Percentiles rank a stretch among this genome's conserved stretches.
These are phyloP conservation scores for Hevea brasiliensis DNA, from an alignment of 345 rosid species.

Conservation along the genomic window DNA sequence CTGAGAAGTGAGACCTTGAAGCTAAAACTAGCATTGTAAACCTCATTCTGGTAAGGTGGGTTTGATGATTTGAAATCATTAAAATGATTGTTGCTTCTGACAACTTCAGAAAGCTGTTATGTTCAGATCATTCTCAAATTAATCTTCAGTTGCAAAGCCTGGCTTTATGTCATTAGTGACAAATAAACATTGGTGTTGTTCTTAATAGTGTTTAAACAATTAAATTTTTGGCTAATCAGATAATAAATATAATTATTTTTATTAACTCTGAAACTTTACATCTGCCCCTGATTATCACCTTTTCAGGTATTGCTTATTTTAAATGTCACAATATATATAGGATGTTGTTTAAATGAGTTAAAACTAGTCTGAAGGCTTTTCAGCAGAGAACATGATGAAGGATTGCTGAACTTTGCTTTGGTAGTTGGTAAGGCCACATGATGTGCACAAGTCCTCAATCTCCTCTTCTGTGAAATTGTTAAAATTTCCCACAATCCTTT, in stretches of 20 bases:
- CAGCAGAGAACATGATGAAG: slow-evolving; percentile 90
- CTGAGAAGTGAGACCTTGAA: no score
- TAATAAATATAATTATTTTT: not conserved
- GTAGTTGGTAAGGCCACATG: slow-evolving; percentile 82
- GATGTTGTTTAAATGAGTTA: slow-evolving; percentile 21
- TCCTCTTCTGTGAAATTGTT: slow-evolving; percentile 67
- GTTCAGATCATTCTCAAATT: slow-evolving; percentile 7
- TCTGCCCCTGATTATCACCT: slow-evolving; percentile 21
- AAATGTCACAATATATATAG: slow-evolving; percentile 10
- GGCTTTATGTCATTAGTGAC: slow-evolving; percentile 14
- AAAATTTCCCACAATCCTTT: slow-evolving; percentile 52
- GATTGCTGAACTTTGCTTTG: slow-evolving; percentile 55
- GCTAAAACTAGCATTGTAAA: not conserved
- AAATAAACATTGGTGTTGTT: slow-evolving; percentile 2
- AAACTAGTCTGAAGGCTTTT: slow-evolving; percentile 61
- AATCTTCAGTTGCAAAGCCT: slow-evolving; percentile 14
- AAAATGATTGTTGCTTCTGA: slow-evolving; percentile 3
- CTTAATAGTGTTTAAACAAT: slow-evolving; percentile 7
- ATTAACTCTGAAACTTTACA: slow-evolving; percentile 23
- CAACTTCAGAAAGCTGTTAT: not conserved
- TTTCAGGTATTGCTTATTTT: slow-evolving; percentile 17
- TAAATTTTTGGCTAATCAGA: slow-evolving; percentile 11
- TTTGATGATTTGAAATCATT: no score
- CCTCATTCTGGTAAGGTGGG: not conserved
- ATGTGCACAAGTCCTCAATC: slow-evolving; percentile 74